Evolutionary conservation across 2,329 filamentous ascomycete species (phyloP), one percentile per base, ranked within the genome.

Genomic region (Colletotrichum kahawae): DNA sequence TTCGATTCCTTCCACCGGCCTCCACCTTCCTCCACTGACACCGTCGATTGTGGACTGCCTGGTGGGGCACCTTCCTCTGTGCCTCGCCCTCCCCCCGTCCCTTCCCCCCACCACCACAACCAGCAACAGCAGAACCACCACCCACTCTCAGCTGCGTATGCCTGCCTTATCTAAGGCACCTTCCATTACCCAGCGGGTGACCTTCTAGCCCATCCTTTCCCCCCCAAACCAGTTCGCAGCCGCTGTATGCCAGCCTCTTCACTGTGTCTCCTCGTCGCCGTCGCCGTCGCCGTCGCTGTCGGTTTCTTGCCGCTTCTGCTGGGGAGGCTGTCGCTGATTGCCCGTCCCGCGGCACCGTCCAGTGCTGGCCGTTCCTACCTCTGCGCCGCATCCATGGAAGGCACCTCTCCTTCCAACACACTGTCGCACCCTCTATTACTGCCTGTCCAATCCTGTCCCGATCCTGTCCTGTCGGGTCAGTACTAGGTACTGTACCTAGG

Each of bases 1-100:
- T 75, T 75, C 73, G 73, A 75, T 73, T 75, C 73, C 73, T 75
- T 75, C 72, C 72, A 64, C 56, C 63, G 56, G 34, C 57, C 68
- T 71, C 69, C 71, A 71, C 71, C 60, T 66, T 62, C 36, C 67
- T 74, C 67, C 72, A 75, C 73, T 75, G 57, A 64, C 69, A 75
- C 69, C 57, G 69, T 72, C 63, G 48, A 65, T 59, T 67, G 63
- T 73, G 73, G 73, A 59, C 43, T 64, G 54, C 27, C 21, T 38
- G 57, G 73, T 75, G 70, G 73, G 62, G 34, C 33, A 38, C 62
- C 34, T 59, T 75, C 68, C 38, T 67, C 48, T 33, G 33, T 48
- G 33, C 34, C 69, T 63, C 38, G 43, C 64, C 48, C 54, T 62
- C 62, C 56, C 71, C 63, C 43, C 68, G 54, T 67, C 48, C 38